Base-by-base conservation (phyloP, 2,329 filamentous ascomycete genomes). In the Cladosporium sp. region DNA sequence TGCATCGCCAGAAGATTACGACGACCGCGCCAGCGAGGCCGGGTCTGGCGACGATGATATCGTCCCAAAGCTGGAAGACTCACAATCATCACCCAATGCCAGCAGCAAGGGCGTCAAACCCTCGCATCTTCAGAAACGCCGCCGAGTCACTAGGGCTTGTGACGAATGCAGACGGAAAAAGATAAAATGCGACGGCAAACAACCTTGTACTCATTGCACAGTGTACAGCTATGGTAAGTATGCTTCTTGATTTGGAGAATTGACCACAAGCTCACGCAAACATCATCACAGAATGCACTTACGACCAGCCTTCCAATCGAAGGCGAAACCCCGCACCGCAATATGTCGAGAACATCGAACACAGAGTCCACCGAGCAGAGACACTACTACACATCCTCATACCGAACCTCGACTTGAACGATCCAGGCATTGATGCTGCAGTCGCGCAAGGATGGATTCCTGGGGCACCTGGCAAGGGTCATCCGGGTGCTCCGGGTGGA, bases 151-250 rank as follows among this genome's bases (percentile, higher is more conserved):
- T 4, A 79, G 89, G 38, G 90, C 89, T 3, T 95, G 89, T 62
- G 89, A 95, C 64, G 88, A 94, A 64, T 95, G 89, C 65, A 79
- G 90, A 38, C 79, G 88, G 51, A 78, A 78, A 63, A 78, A 78
- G 62, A 77, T 78, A 59, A 77, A 77, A 59, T 78, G 76, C 60
- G 75, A 77, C 56, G 75, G 74, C 53, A 76, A 74, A 60, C 74
- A 78, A 62, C 75, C 76, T 7, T 78, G 76, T 59, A 96, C 91
- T 0, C 93, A 97, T 69, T 98, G 93, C 69, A 95, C 91, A 9
- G 90, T 97, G 43, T 98, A 98, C 70, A 96, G 90, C 67, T 98
- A 98, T 75, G 92, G 93, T 96, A 78, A 65, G 78, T 53, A 19
- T 16, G 22, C 9, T 27, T 9, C 5, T 9, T 9, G 9, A 27